Evolutionary conservation across 495 filamentous ascomycete species (phyloP), one percentile per base, ranked within the genome.

Genomic region (Glonium stellatum): DNA sequence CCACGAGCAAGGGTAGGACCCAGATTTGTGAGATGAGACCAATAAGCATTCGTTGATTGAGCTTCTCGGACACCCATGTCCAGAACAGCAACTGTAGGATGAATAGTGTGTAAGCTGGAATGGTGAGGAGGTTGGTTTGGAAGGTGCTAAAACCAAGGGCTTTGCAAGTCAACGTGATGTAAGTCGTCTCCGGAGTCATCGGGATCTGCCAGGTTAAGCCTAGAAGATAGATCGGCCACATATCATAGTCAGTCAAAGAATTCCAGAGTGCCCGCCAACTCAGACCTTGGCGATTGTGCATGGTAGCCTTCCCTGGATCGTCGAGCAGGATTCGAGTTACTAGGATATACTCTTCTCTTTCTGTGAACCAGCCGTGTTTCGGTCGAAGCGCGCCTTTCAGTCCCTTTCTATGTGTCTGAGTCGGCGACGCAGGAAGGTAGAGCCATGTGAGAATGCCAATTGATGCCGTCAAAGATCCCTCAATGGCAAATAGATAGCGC

Each of bases 271-370:
- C 69, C 21, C 70, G 79, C 0, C 75, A 77, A 0, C 77, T 78
- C 9, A 90, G 69, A 1, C 77, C 80, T 71, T 88, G 82, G 23
- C 53, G 67, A 58, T 80, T 80, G 57, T 81, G 79, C 79, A 82
- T 82, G 36, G 67, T 65, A 31, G 80, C 81, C 68, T 88, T 88
- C 49, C 77, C 80, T 0, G 86, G 86, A 61, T 88, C 85, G 50
- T 88, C 86, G 25, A 84, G 79, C 21, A 90, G 70, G 3, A 88
- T 77, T 3, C 87, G 80, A 58, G 87, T 91, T 6, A 88, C 84
- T 31, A 91, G 80, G 59, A 90, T 87, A 4, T 71, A 77, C 22
- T 61, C 57, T 62, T 65, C 61, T 13, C 49, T 27, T 21, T 85
- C 83, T 10, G 72, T 81, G 67, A 89, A 89, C 85, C 85, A 89